phyloP scores from a whole-genome alignment of 176 grass and related monocot species.

The Coix lacrymajobi region DNA sequence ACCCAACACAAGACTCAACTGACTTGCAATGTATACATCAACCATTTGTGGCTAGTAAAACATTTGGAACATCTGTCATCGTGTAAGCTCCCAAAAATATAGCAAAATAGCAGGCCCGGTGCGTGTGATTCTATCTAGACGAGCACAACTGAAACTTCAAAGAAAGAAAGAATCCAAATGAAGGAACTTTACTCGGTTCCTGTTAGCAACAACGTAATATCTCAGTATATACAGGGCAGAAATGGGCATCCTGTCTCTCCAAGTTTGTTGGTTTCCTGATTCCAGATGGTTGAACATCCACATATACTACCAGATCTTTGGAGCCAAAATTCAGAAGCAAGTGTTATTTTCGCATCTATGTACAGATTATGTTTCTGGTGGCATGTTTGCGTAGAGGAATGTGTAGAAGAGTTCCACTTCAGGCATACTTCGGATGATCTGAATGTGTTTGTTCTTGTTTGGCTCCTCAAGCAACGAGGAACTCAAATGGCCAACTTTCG shows the following conservation, averaged over 20 bases:
- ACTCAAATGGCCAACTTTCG: conserved; percentile 63
- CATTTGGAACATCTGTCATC: background rate
- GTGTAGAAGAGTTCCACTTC: conserved; percentile 92
- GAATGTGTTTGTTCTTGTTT: conserved; percentile 71
- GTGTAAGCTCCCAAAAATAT: conserved; percentile 12
- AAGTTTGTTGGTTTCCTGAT: background rate
- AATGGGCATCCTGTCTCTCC: background rate
- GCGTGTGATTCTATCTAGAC: background rate
- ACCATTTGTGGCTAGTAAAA: background rate
- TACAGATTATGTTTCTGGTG: conserved; percentile 26
- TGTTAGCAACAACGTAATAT: conserved; percentile 9
- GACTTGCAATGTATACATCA: background rate
- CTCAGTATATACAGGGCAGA: conserved; percentile 19
- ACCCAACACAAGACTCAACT: background rate
- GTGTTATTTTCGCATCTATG: background rate
- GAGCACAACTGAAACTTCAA: background rate
- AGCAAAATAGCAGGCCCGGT: background rate
- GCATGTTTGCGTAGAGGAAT: conserved; percentile 83
- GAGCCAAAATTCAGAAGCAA: conserved; percentile 16
- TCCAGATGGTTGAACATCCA: background rate
- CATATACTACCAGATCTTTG: background rate
- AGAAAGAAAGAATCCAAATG: background rate
- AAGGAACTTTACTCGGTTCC: background rate
- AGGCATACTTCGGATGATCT: conserved; percentile 63
- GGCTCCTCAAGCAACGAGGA: conserved; percentile 77